Evolutionary conservation across 345 rosid genomes (phyloP).

Genomic region (Excoecaria agallocha): DNA sequence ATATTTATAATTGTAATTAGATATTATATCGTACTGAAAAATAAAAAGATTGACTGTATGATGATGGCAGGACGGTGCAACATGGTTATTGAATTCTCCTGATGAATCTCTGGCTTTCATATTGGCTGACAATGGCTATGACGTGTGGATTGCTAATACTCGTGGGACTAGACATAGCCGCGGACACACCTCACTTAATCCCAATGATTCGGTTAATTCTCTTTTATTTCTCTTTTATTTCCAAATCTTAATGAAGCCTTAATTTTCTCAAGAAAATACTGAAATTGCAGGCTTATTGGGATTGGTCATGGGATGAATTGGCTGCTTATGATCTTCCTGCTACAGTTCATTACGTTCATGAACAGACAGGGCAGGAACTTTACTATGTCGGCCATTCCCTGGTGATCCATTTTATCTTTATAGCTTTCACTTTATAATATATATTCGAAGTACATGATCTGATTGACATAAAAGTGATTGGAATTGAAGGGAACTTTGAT

Average conservation of each 20-base stretch:
- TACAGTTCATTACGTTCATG: conserved; percentile 21
- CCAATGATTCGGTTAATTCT: conserved; percentile 25
- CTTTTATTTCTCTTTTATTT: not conserved
- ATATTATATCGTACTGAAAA: not conserved
- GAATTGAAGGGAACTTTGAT: conserved; percentile 38
- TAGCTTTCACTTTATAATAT: no score
- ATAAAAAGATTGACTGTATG: not conserved
- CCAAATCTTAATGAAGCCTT: no score
- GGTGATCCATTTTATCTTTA: not conserved
- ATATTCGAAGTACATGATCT: not conserved
- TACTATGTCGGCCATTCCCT: conserved; percentile 34
- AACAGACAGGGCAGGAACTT: conserved; percentile 30
- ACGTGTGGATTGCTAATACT: conserved; percentile 45
- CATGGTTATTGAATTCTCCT: conserved; percentile 36
- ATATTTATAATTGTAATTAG: no score
- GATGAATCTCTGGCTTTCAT: conserved; percentile 38
- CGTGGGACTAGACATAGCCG: conserved; percentile 42
- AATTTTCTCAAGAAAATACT: not conserved
- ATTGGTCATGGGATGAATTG: conserved; percentile 38
- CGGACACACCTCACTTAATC: conserved; percentile 34
- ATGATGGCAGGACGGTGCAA: conserved; percentile 33
- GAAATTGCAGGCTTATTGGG: conserved; percentile 30
- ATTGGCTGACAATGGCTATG: conserved; percentile 40
- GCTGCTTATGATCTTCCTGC: conserved; percentile 30
- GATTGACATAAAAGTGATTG: not conserved